These are phyloP conservation scores for Isoetes engelmannii DNA, from an alignment of 83 land plant genomes.

Conservation along the genomic window DNA sequence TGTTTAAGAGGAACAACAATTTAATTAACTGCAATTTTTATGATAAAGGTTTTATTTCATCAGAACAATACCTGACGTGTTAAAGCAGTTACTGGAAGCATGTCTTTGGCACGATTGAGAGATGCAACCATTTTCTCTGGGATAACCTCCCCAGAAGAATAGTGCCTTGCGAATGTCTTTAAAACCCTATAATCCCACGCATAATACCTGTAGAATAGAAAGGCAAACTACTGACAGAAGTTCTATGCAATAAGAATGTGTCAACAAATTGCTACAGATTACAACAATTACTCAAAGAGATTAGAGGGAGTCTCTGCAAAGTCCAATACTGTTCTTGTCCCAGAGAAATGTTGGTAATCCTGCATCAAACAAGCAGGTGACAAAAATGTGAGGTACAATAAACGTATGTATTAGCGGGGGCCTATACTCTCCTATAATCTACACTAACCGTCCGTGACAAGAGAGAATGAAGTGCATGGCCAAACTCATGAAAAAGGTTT, in stretches of 20 bases:
- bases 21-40: not conserved
- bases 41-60: not conserved
- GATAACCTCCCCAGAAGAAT: conserved; percentile 73
- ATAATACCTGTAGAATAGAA: conserved; percentile 53
- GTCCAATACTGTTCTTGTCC: conserved; percentile 88
- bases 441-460: conserved; percentile 66
- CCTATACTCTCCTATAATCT: conserved; percentile 11
- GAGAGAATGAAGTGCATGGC: conserved; percentile 95
- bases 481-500: conserved; percentile 97
- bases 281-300: conserved; percentile 75
- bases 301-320: conserved; percentile 93
- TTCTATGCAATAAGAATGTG: not conserved
- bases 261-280: not conserved
- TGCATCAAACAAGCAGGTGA: conserved; percentile 17
- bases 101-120: conserved; percentile 63
- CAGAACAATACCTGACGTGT: conserved; percentile 62
- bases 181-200: conserved; percentile 91
- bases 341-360: conserved; percentile 99
- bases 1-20: not conserved
- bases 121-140: conserved; percentile 74
- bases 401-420: conserved; percentile 9
- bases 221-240: not conserved
- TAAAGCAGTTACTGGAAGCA: conserved; percentile 83
- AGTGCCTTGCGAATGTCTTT: conserved; percentile 68
- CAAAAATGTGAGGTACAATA: not conserved